Conservation (phyloP, 2,329 filamentous ascomycete species). For the Tolypocladium album region DNA sequence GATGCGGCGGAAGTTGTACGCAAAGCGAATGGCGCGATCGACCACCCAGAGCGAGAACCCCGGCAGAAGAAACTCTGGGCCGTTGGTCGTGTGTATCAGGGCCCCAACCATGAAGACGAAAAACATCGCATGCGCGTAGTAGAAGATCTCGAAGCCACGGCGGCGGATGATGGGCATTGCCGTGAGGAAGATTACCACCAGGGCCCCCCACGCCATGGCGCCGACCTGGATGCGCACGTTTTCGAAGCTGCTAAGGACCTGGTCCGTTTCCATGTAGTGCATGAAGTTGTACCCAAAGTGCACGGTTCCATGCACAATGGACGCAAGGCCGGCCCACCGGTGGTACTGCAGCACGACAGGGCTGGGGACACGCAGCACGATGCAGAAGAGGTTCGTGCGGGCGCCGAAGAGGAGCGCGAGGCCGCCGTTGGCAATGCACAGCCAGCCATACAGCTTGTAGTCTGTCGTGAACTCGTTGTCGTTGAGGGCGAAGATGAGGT, state of each 20-base stretch:
- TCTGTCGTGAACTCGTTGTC: conserved; percentile 12
- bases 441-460: conserved; percentile 16
- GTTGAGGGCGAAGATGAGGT: conserved; percentile 11
- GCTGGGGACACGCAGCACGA: conserved; percentile 10
- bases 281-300: conserved; percentile 10
- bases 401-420: conserved; percentile 11
- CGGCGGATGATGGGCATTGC: conserved; percentile 9
- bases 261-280: conserved; percentile 10
- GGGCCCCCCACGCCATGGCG: conserved; percentile 9
- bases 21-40: conserved; percentile 11
- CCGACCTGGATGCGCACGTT: conserved; percentile 10
- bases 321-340: conserved; percentile 11
- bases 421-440: conserved; percentile 14
- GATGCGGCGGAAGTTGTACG: conserved; percentile 8
- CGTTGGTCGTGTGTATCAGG: conserved; percentile 10
- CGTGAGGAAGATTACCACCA: conserved; percentile 10
- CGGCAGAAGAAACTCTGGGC: conserved; percentile 12
- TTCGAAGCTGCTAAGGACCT: conserved; percentile 6
- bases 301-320: conserved; percentile 10
- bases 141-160: conserved; percentile 11
- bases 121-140: conserved; percentile 13
- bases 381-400: conserved; percentile 11
- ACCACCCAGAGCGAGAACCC: conserved; percentile 11
- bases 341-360: conserved; percentile 10
- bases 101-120: conserved; percentile 12